Percentiles rank a stretch among this genome's conserved stretches.
Evolutionary conservation across 352 stramenopile genomes (phyloP).

Genomic region (Globisporangium abappressorium): DNA sequence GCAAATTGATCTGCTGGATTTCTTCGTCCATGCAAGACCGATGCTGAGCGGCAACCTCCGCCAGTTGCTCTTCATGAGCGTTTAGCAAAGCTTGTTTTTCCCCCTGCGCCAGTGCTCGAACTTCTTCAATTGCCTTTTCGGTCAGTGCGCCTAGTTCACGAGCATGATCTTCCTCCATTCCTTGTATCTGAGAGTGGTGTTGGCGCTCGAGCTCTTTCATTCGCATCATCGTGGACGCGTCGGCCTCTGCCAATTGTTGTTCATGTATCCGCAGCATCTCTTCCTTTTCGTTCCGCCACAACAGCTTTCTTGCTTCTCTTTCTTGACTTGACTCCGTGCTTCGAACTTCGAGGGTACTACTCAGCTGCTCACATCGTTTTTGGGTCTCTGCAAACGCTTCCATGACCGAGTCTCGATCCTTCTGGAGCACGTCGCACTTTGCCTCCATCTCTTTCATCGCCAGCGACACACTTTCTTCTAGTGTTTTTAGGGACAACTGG

Average conservation of each 20-base stretch:
- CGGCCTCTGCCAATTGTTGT: constrained; percentile 4
- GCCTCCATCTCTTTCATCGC: background rate
- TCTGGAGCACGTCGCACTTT: background rate
- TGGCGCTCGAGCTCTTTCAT: background rate
- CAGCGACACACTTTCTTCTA: constrained; percentile 14
- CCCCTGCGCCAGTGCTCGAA: background rate
- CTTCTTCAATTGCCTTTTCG: constrained; percentile 7
- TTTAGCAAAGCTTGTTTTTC: background rate
- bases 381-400: constrained; percentile 8
- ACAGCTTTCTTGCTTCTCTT: background rate
- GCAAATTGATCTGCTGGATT: constrained; percentile 21
- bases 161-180: background rate
- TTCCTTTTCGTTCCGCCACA: constrained; percentile 10
- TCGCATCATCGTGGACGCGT: background rate
- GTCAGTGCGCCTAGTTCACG: background rate
- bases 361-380: constrained; percentile 7
- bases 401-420: constrained; percentile 1
- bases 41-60: constrained; percentile 14
- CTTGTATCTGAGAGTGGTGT: background rate
- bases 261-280: background rate
- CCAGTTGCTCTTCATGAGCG: constrained; percentile 7
- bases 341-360: background rate
- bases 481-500: constrained; percentile 15
- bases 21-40: constrained; percentile 28
- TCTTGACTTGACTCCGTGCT: background rate